Evolutionary conservation across 768 basidiomycete species (phyloP).

Genomic region (Cystobasidium onofrii): DNA sequence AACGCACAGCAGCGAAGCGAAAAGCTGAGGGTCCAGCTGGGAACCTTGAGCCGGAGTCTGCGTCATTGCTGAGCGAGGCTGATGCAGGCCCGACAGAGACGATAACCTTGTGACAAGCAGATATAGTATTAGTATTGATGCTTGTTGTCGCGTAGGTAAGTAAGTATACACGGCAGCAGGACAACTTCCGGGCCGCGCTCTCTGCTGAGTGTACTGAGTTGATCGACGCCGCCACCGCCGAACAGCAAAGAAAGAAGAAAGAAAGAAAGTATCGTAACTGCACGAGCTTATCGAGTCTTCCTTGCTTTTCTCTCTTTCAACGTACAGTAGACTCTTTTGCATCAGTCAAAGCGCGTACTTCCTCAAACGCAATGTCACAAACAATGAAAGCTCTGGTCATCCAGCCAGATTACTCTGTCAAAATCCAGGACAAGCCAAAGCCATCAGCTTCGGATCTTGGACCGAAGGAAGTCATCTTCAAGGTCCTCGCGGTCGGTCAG

Average conservation of each 20-base stretch:
- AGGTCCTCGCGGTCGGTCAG: conserved; percentile 19
- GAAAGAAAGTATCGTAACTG: too few species aligned
- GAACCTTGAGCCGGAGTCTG: background rate
- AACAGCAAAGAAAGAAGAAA: background rate
- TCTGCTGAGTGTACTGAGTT: background rate
- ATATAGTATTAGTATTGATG: background rate
- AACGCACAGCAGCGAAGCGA: conserved; percentile 25
- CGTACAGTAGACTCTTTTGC: background rate
- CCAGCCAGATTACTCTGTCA: conserved; percentile 16
- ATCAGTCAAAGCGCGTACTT: background rate
- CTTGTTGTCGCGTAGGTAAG: background rate
- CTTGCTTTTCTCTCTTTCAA: background rate
- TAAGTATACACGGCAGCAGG: too few species aligned
- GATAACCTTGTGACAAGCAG: background rate
- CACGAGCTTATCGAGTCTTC: background rate
- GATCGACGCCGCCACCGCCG: background rate
- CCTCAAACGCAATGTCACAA: background rate
- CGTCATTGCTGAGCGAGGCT: background rate
- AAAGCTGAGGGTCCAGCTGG: conserved; percentile 14
- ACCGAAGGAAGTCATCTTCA: conserved; percentile 18
- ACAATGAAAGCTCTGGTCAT: conserved; percentile 31
- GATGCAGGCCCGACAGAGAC: background rate
- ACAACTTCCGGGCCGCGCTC: too few species aligned
- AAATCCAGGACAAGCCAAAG: conserved; percentile 6
- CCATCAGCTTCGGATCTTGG: conserved; percentile 3